These are phyloP conservation scores for Ulota crispa DNA, from an alignment of 225 moss, liverwort and hornwort genomes.

Conservation along the genomic window DNA sequence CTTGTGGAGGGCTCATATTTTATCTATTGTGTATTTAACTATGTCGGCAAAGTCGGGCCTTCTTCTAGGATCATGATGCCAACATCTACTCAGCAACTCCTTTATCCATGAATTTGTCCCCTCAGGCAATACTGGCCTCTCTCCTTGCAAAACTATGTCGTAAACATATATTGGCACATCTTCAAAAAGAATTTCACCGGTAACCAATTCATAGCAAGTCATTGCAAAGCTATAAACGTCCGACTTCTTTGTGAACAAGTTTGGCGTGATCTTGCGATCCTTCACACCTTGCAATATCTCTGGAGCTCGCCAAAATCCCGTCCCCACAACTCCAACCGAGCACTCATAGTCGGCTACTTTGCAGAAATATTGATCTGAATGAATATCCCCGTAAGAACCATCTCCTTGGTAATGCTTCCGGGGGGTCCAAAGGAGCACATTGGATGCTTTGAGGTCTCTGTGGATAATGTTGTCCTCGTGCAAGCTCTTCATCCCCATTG, in stretches of 20 bases:
- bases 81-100: not conserved
- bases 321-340: not conserved
- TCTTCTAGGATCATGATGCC: not conserved
- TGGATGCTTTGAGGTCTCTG: conserved; percentile 20
- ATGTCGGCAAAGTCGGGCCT: not conserved
- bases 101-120: not conserved
- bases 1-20: too few species aligned
- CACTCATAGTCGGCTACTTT: not conserved
- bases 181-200: not conserved
- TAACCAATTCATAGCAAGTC: conserved; percentile 24
- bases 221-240: not conserved
- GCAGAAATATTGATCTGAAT: accelerated
- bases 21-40: too few species aligned
- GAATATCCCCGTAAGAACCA: accelerated
- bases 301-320: not conserved
- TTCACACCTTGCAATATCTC: not conserved
- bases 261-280: not conserved
- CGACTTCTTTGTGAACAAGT: not conserved
- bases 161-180: accelerated
- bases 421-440: not conserved
- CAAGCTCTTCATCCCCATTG: not conserved
- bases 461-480: conserved; percentile 3
- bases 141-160: not conserved
- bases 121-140: not conserved
- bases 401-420: too few species aligned